Evolutionary conservation across 139 green algal genomes (phyloP).

Genomic region (Chlamydomonas eustigma): DNA sequence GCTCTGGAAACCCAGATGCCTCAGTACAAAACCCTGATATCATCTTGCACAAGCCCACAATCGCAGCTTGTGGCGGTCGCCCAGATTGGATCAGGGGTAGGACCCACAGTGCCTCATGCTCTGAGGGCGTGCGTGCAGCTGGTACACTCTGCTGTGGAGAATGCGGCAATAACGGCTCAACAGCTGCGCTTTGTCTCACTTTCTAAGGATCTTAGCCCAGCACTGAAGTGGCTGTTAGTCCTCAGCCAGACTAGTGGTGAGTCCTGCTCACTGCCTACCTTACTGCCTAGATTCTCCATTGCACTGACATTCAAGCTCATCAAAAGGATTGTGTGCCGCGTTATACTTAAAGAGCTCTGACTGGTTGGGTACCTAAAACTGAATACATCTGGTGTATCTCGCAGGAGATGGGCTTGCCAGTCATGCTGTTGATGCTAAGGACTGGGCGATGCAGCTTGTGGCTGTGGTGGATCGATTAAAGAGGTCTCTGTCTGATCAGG

Average conservation of each 20-base stretch:
- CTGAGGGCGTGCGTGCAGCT: background rate
- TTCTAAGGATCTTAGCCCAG: background rate
- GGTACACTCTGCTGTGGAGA: conserved; percentile 11
- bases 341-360: too few relatives aligned
- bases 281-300: too few relatives aligned
- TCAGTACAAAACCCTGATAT: background rate
- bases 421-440: conserved; percentile 1
- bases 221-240: background rate
- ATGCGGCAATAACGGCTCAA: conserved; percentile 2
- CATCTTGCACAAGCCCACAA: too few relatives aligned
- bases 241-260: background rate
- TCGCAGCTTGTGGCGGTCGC: too few relatives aligned
- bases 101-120: too few relatives aligned
- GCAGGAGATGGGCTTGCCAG: background rate
- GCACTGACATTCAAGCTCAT: too few relatives aligned
- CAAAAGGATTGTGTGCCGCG: too few relatives aligned
- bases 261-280: too few relatives aligned
- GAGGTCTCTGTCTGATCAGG: conserved; percentile 43
- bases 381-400: too few relatives aligned
- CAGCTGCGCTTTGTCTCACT: background rate
- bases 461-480: conserved; percentile 64
- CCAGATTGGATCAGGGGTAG: too few relatives aligned
- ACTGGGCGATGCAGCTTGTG: conserved; percentile 45
- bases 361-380: too few relatives aligned
- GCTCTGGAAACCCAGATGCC: conserved; percentile 39